Percentiles rank a stretch among this genome's conserved stretches.
phyloP scores from a whole-genome alignment of 257 asterid species.

The Salvia rosmarinus region DNA sequence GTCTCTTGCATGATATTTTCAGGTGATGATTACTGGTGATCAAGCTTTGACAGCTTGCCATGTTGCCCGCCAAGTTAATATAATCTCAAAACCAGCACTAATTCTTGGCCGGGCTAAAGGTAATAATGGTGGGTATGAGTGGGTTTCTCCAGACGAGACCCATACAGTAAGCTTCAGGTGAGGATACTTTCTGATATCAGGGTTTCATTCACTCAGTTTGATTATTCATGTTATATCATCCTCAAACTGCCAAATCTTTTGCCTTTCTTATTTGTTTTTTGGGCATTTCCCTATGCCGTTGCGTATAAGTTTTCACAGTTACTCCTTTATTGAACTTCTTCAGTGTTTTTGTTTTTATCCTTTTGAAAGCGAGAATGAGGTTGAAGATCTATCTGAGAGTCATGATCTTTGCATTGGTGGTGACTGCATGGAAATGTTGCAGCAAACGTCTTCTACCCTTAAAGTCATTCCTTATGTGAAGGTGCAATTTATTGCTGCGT shows the following conservation, averaged over 20 bases:
- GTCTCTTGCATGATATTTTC: constrained; percentile 28
- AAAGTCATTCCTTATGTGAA: constrained; percentile 92
- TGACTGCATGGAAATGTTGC: constrained; percentile 93
- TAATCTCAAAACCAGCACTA: constrained; percentile 82
- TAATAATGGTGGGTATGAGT: constrained; percentile 58
- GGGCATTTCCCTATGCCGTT: constrained; percentile 10
- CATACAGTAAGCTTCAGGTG: constrained; percentile 64
- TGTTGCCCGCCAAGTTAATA: constrained; percentile 94
- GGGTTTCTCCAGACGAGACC: constrained; percentile 94
- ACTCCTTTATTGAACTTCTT: constrained; percentile 29
- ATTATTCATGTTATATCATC: constrained; percentile 14
- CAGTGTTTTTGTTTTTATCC: constrained; percentile 25
- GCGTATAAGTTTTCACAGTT: constrained; percentile 21
- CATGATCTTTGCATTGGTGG: constrained; percentile 96
- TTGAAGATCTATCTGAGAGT: constrained; percentile 73
- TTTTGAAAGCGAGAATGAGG: constrained; percentile 70
- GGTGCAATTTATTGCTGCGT: constrained; percentile 48
- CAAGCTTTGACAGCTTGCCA: constrained; percentile 99
- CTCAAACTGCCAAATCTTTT: constrained; percentile 4
- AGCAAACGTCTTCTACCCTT: constrained; percentile 69
- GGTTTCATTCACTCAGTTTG: not conserved
- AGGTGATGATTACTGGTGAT: constrained; percentile 99
- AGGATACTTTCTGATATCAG: constrained; percentile 25
- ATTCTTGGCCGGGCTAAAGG: constrained; percentile 67
- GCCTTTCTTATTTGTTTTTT: constrained; percentile 9